A percentile compares a stretch with the other conserved stretches of the same genome.
Conservation (phyloP, 176 grass and related monocot species). For the Miscanthus lutarioriparius region DNA sequence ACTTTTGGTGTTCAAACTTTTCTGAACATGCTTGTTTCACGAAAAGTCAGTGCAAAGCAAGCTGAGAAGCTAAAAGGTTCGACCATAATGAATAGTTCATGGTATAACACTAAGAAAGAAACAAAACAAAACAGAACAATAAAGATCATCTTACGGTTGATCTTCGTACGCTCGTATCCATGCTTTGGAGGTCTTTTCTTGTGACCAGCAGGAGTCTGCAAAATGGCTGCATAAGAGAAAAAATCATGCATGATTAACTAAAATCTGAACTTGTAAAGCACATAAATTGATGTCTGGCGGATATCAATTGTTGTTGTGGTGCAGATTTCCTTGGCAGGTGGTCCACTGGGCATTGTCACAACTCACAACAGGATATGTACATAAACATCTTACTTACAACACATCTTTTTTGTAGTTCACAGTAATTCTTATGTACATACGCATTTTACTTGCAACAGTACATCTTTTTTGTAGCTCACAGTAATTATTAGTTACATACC, state of each 20-base stretch:
- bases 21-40: not conserved
- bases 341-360: not conserved
- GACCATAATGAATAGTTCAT: not conserved
- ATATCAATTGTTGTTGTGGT: conserved; percentile 3
- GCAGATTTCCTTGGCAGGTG: not conserved
- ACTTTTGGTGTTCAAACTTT: not conserved
- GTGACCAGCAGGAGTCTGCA: conserved; percentile 59
- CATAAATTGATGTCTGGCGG: not conserved
- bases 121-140: conserved; percentile 18
- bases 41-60: not conserved
- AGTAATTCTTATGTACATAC: not conserved
- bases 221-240: conserved; percentile 61
- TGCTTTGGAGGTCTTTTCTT: conserved; percentile 58
- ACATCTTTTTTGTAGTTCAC: not conserved
- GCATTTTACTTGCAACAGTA: too few species aligned
- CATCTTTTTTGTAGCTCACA: too few species aligned
- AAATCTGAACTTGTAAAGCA: conserved; percentile 1
- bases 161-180: conserved; percentile 70
- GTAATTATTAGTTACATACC: not conserved
- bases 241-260: conserved; percentile 14
- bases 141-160: conserved; percentile 76
- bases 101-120: conserved; percentile 1
- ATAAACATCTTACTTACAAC: not conserved
- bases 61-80: not conserved
- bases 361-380: not conserved